These are phyloP conservation scores for Mycena epipterygia DNA, from an alignment of 768 basidiomycete genomes.

Conservation along the genomic window DNA sequence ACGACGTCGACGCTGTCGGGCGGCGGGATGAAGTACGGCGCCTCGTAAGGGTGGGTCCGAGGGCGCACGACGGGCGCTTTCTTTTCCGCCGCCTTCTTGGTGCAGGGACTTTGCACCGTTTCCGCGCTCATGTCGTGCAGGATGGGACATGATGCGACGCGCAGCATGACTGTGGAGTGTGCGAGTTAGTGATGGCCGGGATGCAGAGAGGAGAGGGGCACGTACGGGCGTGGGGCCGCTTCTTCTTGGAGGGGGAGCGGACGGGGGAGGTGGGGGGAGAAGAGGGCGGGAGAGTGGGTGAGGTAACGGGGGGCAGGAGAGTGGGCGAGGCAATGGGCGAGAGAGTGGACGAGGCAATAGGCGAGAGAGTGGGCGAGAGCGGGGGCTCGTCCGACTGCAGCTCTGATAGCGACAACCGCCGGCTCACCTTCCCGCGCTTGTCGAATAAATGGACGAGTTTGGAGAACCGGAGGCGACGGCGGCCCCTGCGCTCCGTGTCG, in stretches of 20 bases:
- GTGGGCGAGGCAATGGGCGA: too few species aligned
- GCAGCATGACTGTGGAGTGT: slow-evolving; percentile 16
- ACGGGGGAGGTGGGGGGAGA: not conserved
- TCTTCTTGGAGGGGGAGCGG: not conserved
- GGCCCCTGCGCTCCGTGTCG: not conserved
- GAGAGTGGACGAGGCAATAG: too few species aligned
- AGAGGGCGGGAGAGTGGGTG: not conserved
- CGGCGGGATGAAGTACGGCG: slow-evolving; percentile 35
- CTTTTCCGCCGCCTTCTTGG: slow-evolving; percentile 2
- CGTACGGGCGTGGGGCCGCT: slow-evolving; percentile 23
- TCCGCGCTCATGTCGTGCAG: slow-evolving; percentile 10
- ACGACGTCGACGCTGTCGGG: slow-evolving; percentile 29
- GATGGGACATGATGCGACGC: slow-evolving; percentile 28
- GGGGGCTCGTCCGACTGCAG: not conserved
- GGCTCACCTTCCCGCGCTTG: slow-evolving; percentile 14
- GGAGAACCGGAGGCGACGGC: slow-evolving; percentile 25
- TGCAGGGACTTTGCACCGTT: not conserved
- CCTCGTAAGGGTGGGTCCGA: slow-evolving; percentile 36
- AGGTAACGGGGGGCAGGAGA: too few species aligned
- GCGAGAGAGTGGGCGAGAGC: not conserved
- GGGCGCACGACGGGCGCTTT: slow-evolving; percentile 15
- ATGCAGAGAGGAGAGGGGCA: not conserved
- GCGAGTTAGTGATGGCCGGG: not conserved
- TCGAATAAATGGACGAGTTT: slow-evolving; percentile 29
- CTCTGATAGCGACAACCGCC: not conserved